Evolutionary conservation across 2,329 filamentous ascomycete genomes (phyloP).

Genomic region (Rosellinia necatrix): DNA sequence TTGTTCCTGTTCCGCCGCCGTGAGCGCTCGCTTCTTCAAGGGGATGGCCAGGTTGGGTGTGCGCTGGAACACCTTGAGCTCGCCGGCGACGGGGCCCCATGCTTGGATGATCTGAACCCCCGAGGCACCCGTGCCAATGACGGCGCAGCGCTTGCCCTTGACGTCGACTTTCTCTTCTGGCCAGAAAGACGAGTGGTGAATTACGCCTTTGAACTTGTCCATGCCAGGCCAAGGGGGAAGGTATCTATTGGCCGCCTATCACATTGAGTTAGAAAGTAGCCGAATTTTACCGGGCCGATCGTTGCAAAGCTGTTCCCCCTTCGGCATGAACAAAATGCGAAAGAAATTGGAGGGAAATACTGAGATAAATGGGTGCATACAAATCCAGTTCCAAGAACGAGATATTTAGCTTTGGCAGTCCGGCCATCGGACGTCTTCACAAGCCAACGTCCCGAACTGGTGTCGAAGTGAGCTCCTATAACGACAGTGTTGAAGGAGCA

Average conservation of each 20-base stretch:
- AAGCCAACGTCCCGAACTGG: conserved; percentile 52
- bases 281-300: background rate
- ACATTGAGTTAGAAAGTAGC: background rate
- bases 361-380: conserved; percentile 32
- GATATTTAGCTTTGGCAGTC: conserved; percentile 53
- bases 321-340: no score
- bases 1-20: conserved; percentile 54
- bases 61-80: conserved; percentile 66
- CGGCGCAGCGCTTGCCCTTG: conserved; percentile 61
- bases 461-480: conserved; percentile 56
- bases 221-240: conserved; percentile 65
- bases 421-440: conserved; percentile 57
- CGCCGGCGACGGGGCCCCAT: conserved; percentile 55
- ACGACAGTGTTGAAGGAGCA: conserved; percentile 61
- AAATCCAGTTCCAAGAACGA: conserved; percentile 60
- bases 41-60: conserved; percentile 69
- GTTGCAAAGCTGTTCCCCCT: background rate
- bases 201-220: conserved; percentile 61
- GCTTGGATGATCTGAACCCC: conserved; percentile 69
- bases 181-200: conserved; percentile 66
- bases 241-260: conserved; percentile 60
- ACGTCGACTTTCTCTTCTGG: conserved; percentile 61
- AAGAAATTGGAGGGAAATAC: background rate
- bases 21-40: conserved; percentile 58
- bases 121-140: conserved; percentile 68